Base-by-base conservation (phyloP, 179 eudicot species). In the Spergularia azorica region DNA sequence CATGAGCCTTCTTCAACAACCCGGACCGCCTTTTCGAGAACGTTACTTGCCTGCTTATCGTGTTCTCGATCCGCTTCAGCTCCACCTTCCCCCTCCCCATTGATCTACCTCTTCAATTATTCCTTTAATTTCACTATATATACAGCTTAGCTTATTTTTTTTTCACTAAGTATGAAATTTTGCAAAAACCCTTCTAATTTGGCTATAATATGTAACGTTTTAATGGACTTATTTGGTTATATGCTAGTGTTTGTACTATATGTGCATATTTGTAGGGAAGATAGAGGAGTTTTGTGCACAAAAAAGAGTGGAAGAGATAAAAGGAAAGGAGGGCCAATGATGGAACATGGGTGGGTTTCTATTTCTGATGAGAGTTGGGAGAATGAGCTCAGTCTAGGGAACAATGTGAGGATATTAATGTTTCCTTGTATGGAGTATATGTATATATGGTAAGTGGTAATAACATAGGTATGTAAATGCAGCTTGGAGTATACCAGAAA, bases 1-100 rank as follows among this genome's bases (percentile, higher is more conserved):
- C 97, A 60, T 87, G 86, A n/a, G 97, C 95, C 71, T 92, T 92
- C 82, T 92, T 92, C 60, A 89, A 51, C 76, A 92, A 85, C 9
- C 97, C 97, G 1, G 87, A 64, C 71, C 96, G 20, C 0, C 96
- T 64, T 78, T 91, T 91, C 8, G 93, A 91, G 80, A 92, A 92
- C 6, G 97, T 92, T 43, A 92, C 97, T 74, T 92, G 97, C 13
- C 95, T 80, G 70, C 92, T 92, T 4, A 89, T 87, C 77, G 89
- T 92, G 86, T 92, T 89, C 83, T 92, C 97, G 72, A 92, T 92
- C 85, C 92, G 67, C 91, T 87, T 90, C 81, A 89, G 36, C 86
- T 91, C 82, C 39, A 91, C 96, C 81, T 86, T 89, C 17, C 94
- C 94, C 52, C 96, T 82, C 13, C 93, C 96, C 96, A 89, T 89